Evolutionary conservation across 208 protist genomes (phyloP).

Genomic region (Leishmania amazonensis): DNA sequence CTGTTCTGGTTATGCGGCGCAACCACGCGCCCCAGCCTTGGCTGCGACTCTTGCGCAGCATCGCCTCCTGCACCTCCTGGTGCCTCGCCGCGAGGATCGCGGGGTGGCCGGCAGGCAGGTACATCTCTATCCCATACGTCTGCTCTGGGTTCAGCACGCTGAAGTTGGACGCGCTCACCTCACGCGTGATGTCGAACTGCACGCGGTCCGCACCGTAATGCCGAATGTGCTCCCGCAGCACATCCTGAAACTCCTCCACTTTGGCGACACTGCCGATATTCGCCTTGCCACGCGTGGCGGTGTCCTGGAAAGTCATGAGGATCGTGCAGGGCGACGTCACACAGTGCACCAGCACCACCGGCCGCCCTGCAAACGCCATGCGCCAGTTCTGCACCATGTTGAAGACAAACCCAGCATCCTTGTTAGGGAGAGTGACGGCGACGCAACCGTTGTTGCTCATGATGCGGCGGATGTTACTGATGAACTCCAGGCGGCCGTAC

Average conservation of each 20-base stretch:
- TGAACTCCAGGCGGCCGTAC: constrained; percentile 82
- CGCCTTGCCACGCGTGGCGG: constrained; percentile 60
- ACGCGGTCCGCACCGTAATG: constrained; percentile 82
- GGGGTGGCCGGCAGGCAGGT: constrained; percentile 78
- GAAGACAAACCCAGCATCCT: constrained; percentile 69
- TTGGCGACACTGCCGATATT: constrained; percentile 78
- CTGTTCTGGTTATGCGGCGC: constrained; percentile 35
- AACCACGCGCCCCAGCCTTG: constrained; percentile 61
- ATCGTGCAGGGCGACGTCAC: constrained; percentile 76
- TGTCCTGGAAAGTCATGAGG: constrained; percentile 90
- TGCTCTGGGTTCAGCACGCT: constrained; percentile 66
- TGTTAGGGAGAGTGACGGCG: constrained; percentile 74
- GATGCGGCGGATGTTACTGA: constrained; percentile 67
- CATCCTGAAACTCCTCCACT: constrained; percentile 80
- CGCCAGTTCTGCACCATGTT: constrained; percentile 90
- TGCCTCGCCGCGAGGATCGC: constrained; percentile 29
- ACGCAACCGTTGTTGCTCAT: constrained; percentile 72
- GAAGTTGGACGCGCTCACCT: constrained; percentile 74
- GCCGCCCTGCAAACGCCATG: constrained; percentile 74
- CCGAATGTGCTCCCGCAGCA: constrained; percentile 66
- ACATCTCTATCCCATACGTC: constrained; percentile 51
- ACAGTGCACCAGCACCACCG: constrained; percentile 86
- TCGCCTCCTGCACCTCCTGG: constrained; percentile 25
- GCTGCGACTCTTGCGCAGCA: constrained; percentile 19
- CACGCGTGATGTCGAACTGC: constrained; percentile 79